A percentile compares a stretch with the other conserved stretches of the same genome.
Evolutionary conservation across 2,329 filamentous ascomycete genomes (phyloP).

Genomic region (Diaporthe sp.): DNA sequence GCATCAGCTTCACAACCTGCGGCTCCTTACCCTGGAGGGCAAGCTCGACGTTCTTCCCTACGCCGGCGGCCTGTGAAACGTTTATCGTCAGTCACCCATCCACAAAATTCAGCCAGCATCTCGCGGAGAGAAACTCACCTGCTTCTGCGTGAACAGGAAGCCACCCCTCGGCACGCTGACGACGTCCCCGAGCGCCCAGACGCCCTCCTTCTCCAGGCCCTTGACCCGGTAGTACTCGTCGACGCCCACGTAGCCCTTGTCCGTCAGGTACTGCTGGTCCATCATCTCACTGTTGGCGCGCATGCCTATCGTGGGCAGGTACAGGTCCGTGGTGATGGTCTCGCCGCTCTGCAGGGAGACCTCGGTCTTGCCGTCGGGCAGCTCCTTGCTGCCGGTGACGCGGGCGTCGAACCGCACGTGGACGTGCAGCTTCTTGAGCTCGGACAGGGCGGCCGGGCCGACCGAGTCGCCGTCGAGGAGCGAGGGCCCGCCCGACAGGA

Average conservation of each 20-base stretch:
- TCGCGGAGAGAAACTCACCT: conserved; percentile 52
- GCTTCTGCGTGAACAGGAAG: conserved; percentile 62
- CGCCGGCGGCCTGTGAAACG: conserved; percentile 57
- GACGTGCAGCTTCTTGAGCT: conserved; percentile 69
- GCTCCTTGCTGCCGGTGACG: conserved; percentile 53
- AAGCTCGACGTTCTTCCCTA: conserved; percentile 68
- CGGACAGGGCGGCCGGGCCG: conserved; percentile 57
- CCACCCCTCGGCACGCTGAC: conserved; percentile 63
- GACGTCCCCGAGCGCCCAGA: conserved; percentile 70
- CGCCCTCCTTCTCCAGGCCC: conserved; percentile 52
- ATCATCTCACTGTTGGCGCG: conserved; percentile 69
- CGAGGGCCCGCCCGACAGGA: conserved; percentile 58
- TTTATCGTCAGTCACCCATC: neutral
- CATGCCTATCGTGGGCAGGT: conserved; percentile 69
- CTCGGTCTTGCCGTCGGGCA: conserved; percentile 61
- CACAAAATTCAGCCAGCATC: neutral
- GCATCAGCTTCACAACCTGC: conserved; percentile 60
- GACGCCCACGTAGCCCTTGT: conserved; percentile 60
- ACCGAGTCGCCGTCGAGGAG: conserved; percentile 61
- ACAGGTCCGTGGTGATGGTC: conserved; percentile 67
- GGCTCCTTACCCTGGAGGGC: conserved; percentile 61
- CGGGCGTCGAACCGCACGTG: conserved; percentile 59
- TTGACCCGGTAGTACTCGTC: conserved; percentile 66
- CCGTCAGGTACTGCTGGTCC: conserved; percentile 59
- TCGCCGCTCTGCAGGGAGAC: conserved; percentile 62